Conservation (phyloP, 192 early-diverging fungal genomes). For the Coemansia sp. region DNA sequence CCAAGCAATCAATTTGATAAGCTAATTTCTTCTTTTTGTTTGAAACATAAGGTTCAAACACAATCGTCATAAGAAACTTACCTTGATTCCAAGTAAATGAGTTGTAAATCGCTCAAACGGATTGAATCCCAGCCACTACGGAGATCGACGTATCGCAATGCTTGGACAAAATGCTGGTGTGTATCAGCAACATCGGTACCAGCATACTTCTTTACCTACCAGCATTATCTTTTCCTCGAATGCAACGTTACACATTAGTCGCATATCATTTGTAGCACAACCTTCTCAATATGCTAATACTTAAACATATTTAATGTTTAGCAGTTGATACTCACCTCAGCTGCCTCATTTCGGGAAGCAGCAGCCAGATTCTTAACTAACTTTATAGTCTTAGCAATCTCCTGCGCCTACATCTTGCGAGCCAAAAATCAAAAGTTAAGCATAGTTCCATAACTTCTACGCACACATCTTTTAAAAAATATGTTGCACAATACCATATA, state of each 20-base stretch:
- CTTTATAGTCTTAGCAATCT: conserved; percentile 2
- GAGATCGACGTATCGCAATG: conserved; percentile 24
- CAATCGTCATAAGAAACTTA: conserved; percentile 14
- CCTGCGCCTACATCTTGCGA: conserved; percentile 1
- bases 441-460: not conserved
- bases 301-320: not conserved
- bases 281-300: too few species aligned
- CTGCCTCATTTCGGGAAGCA: not conserved
- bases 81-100: conserved; percentile 24
- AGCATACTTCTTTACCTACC: conserved; percentile 1
- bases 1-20: not conserved
- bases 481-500: not conserved
- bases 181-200: conserved; percentile 1
- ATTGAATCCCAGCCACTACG: conserved; percentile 37
- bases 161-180: conserved; percentile 14
- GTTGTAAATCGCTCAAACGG: conserved; percentile 18
- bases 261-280: too few species aligned
- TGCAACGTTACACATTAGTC: too few species aligned
- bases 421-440: too few species aligned
- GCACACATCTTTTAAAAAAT: not conserved
- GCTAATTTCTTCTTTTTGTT: not conserved
- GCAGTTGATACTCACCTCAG: conserved; percentile 2
- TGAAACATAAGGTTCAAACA: not conserved
- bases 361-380: not conserved
- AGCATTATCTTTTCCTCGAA: too few species aligned